Evolutionary conservation across 257 asterid species (phyloP).

Genomic region (Mentha longifolia): DNA sequence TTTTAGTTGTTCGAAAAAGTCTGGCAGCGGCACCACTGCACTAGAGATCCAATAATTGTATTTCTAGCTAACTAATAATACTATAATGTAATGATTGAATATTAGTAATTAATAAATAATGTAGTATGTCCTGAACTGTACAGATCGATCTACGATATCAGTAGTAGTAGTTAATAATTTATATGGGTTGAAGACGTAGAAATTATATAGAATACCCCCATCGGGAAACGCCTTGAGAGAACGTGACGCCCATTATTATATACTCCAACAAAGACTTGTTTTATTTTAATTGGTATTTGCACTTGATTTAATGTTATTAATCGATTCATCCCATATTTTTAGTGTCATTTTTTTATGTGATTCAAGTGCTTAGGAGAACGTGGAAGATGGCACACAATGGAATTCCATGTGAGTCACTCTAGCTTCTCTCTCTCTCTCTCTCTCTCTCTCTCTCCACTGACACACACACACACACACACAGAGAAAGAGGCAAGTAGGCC

Average conservation of each 20-base stretch:
- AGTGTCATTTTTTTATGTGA: constrained; percentile 30
- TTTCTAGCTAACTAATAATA: neutral
- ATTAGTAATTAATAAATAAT: no score
- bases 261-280: no score
- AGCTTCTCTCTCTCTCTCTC: no score
- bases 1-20: constrained; percentile 31
- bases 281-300: no score
- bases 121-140: no score
- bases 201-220: neutral
- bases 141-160: constrained; percentile 19
- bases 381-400: constrained; percentile 48
- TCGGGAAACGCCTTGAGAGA: constrained; percentile 31
- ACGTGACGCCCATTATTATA: constrained; percentile 34
- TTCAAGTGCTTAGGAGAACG: constrained; percentile 44
- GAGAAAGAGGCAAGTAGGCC: constrained; percentile 33
- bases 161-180: neutral
- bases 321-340: constrained; percentile 26
- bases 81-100: constrained; percentile 28
- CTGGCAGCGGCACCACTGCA: constrained; percentile 20
- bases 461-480: no score
- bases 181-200: no score
- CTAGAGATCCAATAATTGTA: constrained; percentile 23
- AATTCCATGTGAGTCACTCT: constrained; percentile 49
- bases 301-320: constrained; percentile 38
- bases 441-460: no score